Percentiles rank a stretch among this genome's conserved stretches.
phyloP scores from a whole-genome alignment of 2,329 filamentous ascomycete genomes.

The Monilinia fructicola region DNA sequence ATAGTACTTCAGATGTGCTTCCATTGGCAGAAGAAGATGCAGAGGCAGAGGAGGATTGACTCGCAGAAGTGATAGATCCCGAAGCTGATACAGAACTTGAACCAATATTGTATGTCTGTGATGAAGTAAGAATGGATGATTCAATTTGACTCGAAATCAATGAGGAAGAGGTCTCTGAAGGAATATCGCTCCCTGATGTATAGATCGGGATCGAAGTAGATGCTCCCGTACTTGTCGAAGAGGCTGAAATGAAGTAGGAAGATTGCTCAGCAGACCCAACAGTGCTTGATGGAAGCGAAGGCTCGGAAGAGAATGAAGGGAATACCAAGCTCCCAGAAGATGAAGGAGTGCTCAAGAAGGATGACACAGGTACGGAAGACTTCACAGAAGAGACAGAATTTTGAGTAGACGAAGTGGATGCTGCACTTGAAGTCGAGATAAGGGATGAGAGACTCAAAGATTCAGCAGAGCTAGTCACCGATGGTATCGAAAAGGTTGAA shows the following conservation, averaged over 20 bases:
- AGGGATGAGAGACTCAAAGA: neutral
- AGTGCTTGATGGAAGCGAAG: neutral
- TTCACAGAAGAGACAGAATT: neutral
- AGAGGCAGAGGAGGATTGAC: too few relatives aligned
- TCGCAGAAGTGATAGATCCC: too few relatives aligned
- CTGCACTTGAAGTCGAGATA: neutral
- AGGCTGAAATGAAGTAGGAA: neutral
- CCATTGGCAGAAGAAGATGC: too few relatives aligned
- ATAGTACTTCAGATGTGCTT: neutral
- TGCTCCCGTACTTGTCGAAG: neutral
- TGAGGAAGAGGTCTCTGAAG: neutral
- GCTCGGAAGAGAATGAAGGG: neutral
- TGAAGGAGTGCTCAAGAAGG: neutral
- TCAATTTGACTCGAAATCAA: neutral
- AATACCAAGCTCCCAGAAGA: neutral
- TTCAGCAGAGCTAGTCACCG: neutral
- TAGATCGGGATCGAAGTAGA: neutral
- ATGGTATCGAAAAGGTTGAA: neutral
- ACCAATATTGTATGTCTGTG: too few relatives aligned
- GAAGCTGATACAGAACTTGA: too few relatives aligned
- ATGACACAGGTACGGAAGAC: neutral
- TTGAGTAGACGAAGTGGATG: constrained; percentile 3
- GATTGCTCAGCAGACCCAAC: neutral
- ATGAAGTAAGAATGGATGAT: neutral
- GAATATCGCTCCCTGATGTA: neutral